Percentiles rank a stretch among this genome's conserved stretches.
phyloP scores from a whole-genome alignment of 257 asterid genomes.

The Primulina huaijiensis region DNA sequence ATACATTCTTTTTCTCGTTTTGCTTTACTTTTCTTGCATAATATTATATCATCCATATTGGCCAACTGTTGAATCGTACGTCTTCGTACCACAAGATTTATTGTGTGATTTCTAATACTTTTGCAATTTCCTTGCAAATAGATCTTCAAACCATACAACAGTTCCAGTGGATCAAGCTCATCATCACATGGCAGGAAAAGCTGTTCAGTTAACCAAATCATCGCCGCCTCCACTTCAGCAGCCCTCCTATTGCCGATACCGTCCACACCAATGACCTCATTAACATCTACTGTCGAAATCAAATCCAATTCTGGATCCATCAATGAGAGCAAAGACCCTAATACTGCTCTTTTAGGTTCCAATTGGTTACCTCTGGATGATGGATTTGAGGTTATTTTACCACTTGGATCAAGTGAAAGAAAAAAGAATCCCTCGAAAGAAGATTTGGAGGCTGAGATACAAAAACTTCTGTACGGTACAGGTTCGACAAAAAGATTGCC shows the following conservation, averaged over 20 bases:
- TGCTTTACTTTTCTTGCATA: background rate
- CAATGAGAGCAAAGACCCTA: conserved; percentile 17
- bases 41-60: conserved; percentile 6
- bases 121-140: conserved; percentile 35
- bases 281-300: conserved; percentile 26
- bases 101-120: conserved; percentile 21
- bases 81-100: conserved; percentile 28
- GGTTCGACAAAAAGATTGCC: conserved; percentile 42
- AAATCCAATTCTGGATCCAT: conserved; percentile 23
- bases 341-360: conserved; percentile 11
- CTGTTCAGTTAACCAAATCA: conserved; percentile 38
- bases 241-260: conserved; percentile 20
- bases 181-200: conserved; percentile 42
- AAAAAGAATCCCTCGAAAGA: conserved; percentile 30
- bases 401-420: conserved; percentile 26
- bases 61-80: conserved; percentile 1
- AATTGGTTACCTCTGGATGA: conserved; percentile 69
- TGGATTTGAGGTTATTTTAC: conserved; percentile 46
- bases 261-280: conserved; percentile 25
- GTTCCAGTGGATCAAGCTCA: conserved; percentile 27
- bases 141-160: conserved; percentile 41
- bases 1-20: conserved; percentile 7
- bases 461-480: conserved; percentile 43
- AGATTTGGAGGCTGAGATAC: conserved; percentile 45
- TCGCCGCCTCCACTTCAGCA: conserved; percentile 22